A percentile compares a stretch with the other conserved stretches of the same genome.
phyloP scores from a whole-genome alignment of 768 basidiomycete genomes.

The Serendipita sp. region DNA sequence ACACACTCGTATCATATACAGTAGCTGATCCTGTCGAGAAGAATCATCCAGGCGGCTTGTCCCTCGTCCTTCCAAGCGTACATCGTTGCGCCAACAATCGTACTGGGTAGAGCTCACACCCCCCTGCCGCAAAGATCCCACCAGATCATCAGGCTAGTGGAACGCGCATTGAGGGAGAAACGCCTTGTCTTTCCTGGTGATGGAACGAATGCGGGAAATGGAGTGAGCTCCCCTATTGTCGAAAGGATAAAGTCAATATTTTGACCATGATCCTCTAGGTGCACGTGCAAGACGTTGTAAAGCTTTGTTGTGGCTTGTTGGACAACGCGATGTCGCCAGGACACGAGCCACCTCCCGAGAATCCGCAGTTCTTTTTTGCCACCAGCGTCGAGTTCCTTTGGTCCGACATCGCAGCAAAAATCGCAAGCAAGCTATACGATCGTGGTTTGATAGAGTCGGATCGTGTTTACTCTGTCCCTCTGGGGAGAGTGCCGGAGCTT shows the following conservation, averaged over 20 bases:
- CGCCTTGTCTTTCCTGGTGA: neutral
- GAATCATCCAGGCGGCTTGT: neutral
- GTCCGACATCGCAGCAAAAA: neutral
- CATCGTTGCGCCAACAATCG: neutral
- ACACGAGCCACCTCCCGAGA: neutral
- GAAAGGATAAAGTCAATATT: neutral
- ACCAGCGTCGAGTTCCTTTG: neutral
- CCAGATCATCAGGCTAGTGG: neutral
- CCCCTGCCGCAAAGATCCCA: neutral
- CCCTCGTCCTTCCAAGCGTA: neutral
- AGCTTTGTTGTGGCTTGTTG: neutral
- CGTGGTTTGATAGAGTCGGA: neutral
- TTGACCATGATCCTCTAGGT: neutral
- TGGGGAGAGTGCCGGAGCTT: neutral
- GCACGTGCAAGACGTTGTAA: neutral
- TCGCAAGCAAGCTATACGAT: neutral
- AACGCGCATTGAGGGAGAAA: neutral
- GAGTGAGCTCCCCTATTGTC: neutral
- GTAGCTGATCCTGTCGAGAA: neutral
- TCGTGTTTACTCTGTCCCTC: neutral
- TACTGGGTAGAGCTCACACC: neutral
- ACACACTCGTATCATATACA: neutral
- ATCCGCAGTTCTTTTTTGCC: conserved; percentile 1
- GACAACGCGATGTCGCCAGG: neutral
- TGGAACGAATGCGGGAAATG: neutral